Evolutionary conservation across 495 filamentous ascomycete species (phyloP), one percentile per base, ranked within the genome.

Genomic region (Sphaerosporella brunnea): DNA sequence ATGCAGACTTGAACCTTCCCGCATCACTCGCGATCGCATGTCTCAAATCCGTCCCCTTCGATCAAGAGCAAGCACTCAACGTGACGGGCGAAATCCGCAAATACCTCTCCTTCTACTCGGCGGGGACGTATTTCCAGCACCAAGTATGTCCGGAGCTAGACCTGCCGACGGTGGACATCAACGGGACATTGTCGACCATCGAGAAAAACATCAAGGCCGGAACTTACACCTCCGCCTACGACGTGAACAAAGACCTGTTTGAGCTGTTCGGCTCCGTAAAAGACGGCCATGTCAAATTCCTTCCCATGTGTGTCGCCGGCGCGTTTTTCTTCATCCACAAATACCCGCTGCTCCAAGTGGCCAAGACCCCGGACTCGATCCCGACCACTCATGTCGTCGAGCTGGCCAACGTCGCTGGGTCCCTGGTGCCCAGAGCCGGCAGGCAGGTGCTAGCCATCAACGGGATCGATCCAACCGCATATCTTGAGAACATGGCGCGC

Each of bases 131-230:
- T 30, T 53, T 53, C 26, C 34, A 36, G 10, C 13, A 56, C 15
- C 50, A 51, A 15, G 53, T 53, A n/a, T 54, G 55, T 13, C 51
- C 51, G 0, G 54, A 57, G 44, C 54, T 59, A 16, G 51, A 55
- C 32, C 47, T 59, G 11, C 36, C n/a, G 9, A 42, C 46, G 1
- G 48, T 59, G 2, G 28, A 59, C 40, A 4, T 57, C 15, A 57
- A 57, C 28, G 39, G 24, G 28, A 57, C 54, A 4, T 42, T 59
- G 5, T 44, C 30, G 8, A 15, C 13, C 7, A 51, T 57, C 23
- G 48, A 59, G 43, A 26, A 25, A 1, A 48, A 49, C 1, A 41
- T 54, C 26, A 47, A 46, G 1, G 10, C 23, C 4, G 30, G 23
- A n/a, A 36, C 35, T 7, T 57, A 57, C 38, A 10, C 28, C 9